These are phyloP conservation scores for Lasiodiplodia gonubiensis DNA, from an alignment of 2,329 filamentous ascomycete species.

Conservation along the genomic window DNA sequence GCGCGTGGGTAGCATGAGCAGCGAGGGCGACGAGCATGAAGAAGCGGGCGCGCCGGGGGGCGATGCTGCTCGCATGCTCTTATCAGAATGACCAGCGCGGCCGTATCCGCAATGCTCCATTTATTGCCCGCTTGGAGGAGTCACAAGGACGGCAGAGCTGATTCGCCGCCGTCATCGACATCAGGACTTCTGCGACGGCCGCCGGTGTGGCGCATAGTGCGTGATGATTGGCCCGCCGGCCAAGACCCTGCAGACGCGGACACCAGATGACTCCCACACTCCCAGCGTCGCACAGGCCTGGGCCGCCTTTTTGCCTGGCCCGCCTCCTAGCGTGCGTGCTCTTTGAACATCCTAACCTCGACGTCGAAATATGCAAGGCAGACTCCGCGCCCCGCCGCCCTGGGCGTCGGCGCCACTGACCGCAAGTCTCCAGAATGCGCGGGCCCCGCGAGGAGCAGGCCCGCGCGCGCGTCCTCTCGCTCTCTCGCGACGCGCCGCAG, in stretches of 20 bases:
- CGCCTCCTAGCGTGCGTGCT: slow-evolving; percentile 18
- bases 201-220: slow-evolving; percentile 22
- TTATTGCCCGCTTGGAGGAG: slow-evolving; percentile 16
- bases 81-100: slow-evolving; percentile 15
- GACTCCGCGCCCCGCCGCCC: slow-evolving; percentile 21
- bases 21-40: slow-evolving; percentile 12
- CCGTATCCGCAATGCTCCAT: slow-evolving; percentile 20
- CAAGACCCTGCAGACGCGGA: slow-evolving; percentile 26
- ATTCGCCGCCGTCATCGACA: slow-evolving; percentile 19
- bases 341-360: slow-evolving; percentile 23
- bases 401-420: slow-evolving; percentile 14
- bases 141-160: slow-evolving; percentile 28
- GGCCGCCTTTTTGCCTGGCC: slow-evolving; percentile 21
- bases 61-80: slow-evolving; percentile 10
- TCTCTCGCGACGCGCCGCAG: background rate
- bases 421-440: slow-evolving; percentile 23
- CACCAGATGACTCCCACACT: slow-evolving; percentile 25
- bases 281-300: slow-evolving; percentile 16
- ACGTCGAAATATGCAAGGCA: slow-evolving; percentile 18
- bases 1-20: background rate
- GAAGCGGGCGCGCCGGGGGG: slow-evolving; percentile 22
- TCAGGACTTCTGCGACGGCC: slow-evolving; percentile 1
- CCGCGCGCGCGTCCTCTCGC: background rate
- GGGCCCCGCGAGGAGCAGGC: slow-evolving; percentile 7
- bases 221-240: slow-evolving; percentile 13